phyloP scores from a whole-genome alignment of 305 asterid genomes.

The Fraxinus ornus region DNA sequence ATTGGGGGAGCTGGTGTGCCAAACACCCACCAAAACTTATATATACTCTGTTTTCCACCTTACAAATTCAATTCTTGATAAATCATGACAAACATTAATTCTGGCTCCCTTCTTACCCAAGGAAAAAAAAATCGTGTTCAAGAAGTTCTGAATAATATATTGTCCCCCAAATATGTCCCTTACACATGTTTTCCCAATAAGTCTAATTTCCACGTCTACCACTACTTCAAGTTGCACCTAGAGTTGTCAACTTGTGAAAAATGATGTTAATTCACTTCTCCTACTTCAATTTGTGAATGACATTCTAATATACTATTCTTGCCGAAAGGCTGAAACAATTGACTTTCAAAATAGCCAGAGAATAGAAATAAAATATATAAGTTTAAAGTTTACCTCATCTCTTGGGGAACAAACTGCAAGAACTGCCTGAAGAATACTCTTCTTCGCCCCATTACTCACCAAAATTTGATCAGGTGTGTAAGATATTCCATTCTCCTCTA shows the following conservation, averaged over 20 bases:
- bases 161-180: background rate
- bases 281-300: background rate
- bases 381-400: constrained; percentile 37
- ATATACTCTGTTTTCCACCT: background rate
- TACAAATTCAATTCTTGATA: background rate
- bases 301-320: background rate
- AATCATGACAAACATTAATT: background rate
- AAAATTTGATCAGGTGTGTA: constrained; percentile 82
- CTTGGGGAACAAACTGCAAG: constrained; percentile 54
- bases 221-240: background rate
- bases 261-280: background rate
- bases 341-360: background rate
- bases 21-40: background rate
- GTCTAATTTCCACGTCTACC: background rate
- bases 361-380: background rate
- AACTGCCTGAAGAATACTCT: constrained; percentile 46
- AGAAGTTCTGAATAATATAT: background rate
- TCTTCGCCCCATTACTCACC: constrained; percentile 79
- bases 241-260: background rate
- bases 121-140: background rate
- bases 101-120: background rate
- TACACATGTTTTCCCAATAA: background rate
- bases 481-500: constrained; percentile 85
- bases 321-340: background rate
- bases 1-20: background rate